Base-by-base conservation (phyloP, 1,284 basidiomycete genomes). In the Boletus semigastroideus region DNA sequence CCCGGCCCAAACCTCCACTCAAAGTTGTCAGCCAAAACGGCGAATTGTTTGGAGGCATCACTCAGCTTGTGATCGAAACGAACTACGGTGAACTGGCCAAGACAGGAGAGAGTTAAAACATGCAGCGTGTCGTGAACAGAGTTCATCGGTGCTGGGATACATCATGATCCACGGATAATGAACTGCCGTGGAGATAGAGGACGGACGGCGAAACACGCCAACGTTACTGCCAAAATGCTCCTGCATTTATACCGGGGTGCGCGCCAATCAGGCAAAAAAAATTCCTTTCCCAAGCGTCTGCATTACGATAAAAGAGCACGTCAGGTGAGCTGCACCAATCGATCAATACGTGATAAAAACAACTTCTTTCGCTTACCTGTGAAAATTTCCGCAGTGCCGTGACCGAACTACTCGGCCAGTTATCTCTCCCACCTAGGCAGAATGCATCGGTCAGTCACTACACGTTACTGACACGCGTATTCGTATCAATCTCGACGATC, bases 351-450 rank as follows among this genome's bases (percentile, higher is more conserved):
- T 37, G 36, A 43, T 27, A 59, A 41, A 27, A 43, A 10, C 11
- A 4, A 12, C 37, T 56, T 49, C 47, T 33, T 52, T 54, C 43
- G 42, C 50, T 58, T 49, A 39, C 45, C 39, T 47, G 42, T 14
- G 43, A 57, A 48, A 27, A 4, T 37, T 46, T 44, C 34, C 28
- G 31, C 10, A 14, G 31, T 17, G 9, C 41, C 14, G 17, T 16
- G 19, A 27, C 20, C 14, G 5, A 20, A 6, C 38, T 13, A 19
- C 3, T 14, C 12, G 12, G 17, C 31, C 12, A 43, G 3, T 28
- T 20, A 37, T 20, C 17, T n/a, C 17, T 25, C 42, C 34, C 33
- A 19, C 40, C 40, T 25, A 13, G 20, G 39, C 12, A 30, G 17
- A 37, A 17, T 14, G 34, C 34, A 4, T 4, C 34, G n/a, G 16